Percentiles rank a stretch among this genome's conserved stretches.
Evolutionary conservation across 2,329 filamentous ascomycete genomes (phyloP).

Genomic region (Biscogniauxia marginata): DNA sequence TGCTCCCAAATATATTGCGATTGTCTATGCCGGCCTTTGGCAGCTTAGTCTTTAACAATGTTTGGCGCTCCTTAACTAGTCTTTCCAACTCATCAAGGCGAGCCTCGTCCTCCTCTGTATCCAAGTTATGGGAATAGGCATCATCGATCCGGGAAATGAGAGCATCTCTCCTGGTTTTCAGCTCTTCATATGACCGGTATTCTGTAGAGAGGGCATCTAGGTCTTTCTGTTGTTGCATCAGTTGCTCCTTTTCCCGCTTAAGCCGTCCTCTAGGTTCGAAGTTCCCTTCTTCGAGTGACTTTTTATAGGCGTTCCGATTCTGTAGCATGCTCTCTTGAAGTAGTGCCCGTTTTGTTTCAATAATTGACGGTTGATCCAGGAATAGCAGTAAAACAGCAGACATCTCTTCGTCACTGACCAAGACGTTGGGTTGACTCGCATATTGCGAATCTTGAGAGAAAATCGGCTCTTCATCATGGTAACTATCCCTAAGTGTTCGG

Average conservation of each 20-base stretch:
- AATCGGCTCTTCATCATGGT: conserved; percentile 4
- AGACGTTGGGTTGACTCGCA: conserved; percentile 14
- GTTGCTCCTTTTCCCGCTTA: conserved; percentile 48
- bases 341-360: conserved; percentile 35
- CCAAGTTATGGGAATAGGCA: conserved; percentile 49
- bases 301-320: conserved; percentile 48
- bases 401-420: conserved; percentile 30
- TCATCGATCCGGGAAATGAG: conserved; percentile 47
- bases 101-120: conserved; percentile 52
- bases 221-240: conserved; percentile 46
- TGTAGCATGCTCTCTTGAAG: conserved; percentile 44
- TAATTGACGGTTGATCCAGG: conserved; percentile 32
- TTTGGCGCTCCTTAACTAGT: conserved; percentile 44
- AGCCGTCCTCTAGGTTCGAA: conserved; percentile 46
- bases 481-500: conserved; percentile 7
- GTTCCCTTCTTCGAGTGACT: conserved; percentile 46
- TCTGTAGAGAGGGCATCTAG: conserved; percentile 42
- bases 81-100: conserved; percentile 48
- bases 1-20: conserved; percentile 35
- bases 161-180: conserved; percentile 44
- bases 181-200: conserved; percentile 41
- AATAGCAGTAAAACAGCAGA: conserved; percentile 38
- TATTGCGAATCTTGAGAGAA: conserved; percentile 11
- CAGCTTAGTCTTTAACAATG: conserved; percentile 40
- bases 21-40: conserved; percentile 46